Conservation (phyloP, 352 stramenopile species). For the Phytopythium litorale region DNA sequence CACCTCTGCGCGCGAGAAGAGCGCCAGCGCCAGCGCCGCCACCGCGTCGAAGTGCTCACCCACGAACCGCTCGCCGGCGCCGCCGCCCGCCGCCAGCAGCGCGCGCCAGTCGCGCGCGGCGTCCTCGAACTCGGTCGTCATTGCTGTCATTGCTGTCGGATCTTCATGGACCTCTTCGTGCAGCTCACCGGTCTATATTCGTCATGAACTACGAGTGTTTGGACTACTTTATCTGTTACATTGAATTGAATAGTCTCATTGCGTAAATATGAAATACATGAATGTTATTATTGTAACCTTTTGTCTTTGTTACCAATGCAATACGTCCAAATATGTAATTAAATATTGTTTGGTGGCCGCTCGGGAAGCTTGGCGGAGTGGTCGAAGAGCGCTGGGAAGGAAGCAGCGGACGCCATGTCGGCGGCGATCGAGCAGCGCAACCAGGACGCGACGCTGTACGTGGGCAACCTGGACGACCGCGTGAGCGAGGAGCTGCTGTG, state of each 20-base stretch:
- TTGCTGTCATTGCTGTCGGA: neutral
- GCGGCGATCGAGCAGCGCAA: constrained; percentile 87
- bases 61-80: neutral
- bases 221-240: too few species aligned
- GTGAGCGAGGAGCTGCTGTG: constrained; percentile 97
- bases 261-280: too few species aligned
- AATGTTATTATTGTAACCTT: too few species aligned
- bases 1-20: constrained; percentile 19
- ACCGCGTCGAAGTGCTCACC: constrained; percentile 19
- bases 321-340: too few species aligned
- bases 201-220: too few species aligned
- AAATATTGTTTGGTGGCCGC: too few species aligned
- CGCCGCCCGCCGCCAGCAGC: constrained; percentile 23
- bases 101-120: constrained; percentile 37
- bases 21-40: constrained; percentile 29
- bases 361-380: too few species aligned
- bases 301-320: too few species aligned
- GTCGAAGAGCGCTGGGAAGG: too few species aligned
- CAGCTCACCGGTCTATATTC: too few species aligned
- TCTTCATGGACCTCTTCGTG: too few species aligned
- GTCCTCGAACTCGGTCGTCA: constrained; percentile 21
- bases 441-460: constrained; percentile 97
- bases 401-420: constrained; percentile 37
- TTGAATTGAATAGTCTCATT: too few species aligned
- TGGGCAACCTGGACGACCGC: constrained; percentile 96